Percentiles rank a stretch among this genome's conserved stretches.
Conservation (phyloP, 768 basidiomycete genomes). For the Scleroderma citrinum region DNA sequence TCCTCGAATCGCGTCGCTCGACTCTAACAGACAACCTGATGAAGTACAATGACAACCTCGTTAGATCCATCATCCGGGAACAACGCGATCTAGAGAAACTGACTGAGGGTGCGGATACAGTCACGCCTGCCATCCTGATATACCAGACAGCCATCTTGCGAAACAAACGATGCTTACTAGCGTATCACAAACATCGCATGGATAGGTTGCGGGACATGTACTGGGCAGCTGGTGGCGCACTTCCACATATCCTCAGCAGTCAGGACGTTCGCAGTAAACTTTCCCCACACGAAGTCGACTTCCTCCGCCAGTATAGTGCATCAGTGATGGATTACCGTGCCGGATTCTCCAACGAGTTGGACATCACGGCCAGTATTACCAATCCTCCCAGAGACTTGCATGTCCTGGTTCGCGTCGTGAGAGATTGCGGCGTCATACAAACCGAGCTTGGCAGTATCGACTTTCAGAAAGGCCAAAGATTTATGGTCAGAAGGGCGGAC, state of each 20-base stretch:
- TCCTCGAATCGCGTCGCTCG: slow-evolving; percentile 82
- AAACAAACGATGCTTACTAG: slow-evolving; percentile 94
- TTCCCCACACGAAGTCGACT: slow-evolving; percentile 79
- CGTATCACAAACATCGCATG: slow-evolving; percentile 84
- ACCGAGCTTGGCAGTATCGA: slow-evolving; percentile 89
- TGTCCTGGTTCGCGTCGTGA: slow-evolving; percentile 79
- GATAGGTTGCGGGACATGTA: slow-evolving; percentile 82
- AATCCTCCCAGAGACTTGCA: slow-evolving; percentile 86
- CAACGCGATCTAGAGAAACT: slow-evolving; percentile 79
- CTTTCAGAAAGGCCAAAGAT: slow-evolving; percentile 85
- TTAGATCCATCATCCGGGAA: slow-evolving; percentile 83
- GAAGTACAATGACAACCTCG: slow-evolving; percentile 88
- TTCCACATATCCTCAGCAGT: slow-evolving; percentile 74
- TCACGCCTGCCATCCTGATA: slow-evolving; percentile 61
- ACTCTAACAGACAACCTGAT: slow-evolving; percentile 76
- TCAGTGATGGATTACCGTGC: slow-evolving; percentile 80
- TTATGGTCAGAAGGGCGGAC: slow-evolving; percentile 81
- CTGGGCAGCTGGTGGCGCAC: slow-evolving; percentile 83
- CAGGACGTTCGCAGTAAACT: slow-evolving; percentile 66
- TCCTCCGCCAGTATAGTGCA: slow-evolving; percentile 72
- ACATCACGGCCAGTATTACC: slow-evolving; percentile 78
- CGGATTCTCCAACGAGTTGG: slow-evolving; percentile 81
- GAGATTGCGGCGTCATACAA: slow-evolving; percentile 88
- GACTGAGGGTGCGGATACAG: slow-evolving; percentile 40
- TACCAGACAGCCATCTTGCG: slow-evolving; percentile 85